Percentiles rank a stretch among this genome's conserved stretches.
Evolutionary conservation across 1,139 yeast genomes (phyloP).

Genomic region (Nakaseomyces kungkrabaensis): DNA sequence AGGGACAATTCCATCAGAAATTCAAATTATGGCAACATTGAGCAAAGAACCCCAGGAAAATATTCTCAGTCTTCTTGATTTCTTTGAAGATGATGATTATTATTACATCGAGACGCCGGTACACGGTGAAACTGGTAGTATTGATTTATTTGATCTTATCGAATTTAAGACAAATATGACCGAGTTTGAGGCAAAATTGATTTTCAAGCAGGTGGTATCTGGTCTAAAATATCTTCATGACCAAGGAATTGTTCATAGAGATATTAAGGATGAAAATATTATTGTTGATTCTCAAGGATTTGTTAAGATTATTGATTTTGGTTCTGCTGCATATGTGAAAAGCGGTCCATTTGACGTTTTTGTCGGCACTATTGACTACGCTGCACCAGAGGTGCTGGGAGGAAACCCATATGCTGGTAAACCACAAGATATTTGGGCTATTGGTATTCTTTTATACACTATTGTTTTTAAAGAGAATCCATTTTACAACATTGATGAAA

Average conservation of each 20-base stretch:
- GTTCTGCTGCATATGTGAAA: constrained; percentile 81
- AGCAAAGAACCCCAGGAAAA: constrained; percentile 72
- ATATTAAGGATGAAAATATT: constrained; percentile 89
- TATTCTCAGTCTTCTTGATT: constrained; percentile 72
- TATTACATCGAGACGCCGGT: constrained; percentile 87
- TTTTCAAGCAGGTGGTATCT: constrained; percentile 69
- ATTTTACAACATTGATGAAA: constrained; percentile 88
- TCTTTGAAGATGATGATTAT: constrained; percentile 79
- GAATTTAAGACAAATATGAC: constrained; percentile 74
- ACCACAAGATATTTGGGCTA: constrained; percentile 96
- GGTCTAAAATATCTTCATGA: constrained; percentile 76
- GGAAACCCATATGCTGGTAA: constrained; percentile 88
- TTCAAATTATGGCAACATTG: constrained; percentile 76
- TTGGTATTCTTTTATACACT: constrained; percentile 83
- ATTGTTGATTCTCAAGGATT: constrained; percentile 73
- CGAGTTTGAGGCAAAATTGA: constrained; percentile 64
- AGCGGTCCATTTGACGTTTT: constrained; percentile 96
- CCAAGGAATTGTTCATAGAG: constrained; percentile 87
- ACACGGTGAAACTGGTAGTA: constrained; percentile 84
- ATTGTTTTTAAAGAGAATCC: constrained; percentile 89
- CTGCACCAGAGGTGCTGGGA: constrained; percentile 88
- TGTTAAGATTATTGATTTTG: constrained; percentile 86
- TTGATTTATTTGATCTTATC: constrained; percentile 83
- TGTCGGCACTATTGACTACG: constrained; percentile 94
- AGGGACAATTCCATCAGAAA: constrained; percentile 90